Evolutionary conservation across 148 eudicot genomes (phyloP), one percentile per base, ranked within the genome.

Genomic region (Gaultheria prostrata): DNA sequence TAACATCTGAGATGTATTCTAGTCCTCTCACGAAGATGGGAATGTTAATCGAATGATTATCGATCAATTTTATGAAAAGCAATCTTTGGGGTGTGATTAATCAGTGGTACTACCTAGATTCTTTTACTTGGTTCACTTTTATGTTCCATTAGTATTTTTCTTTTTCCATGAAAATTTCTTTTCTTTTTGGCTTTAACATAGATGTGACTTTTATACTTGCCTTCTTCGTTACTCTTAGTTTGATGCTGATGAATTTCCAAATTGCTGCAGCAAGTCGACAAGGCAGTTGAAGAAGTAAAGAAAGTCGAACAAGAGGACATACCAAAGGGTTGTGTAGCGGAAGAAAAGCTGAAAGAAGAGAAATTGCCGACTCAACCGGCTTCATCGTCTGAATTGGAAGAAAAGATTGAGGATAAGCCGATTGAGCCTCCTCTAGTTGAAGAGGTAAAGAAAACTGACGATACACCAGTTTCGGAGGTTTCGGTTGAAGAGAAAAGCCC

Each of bases 181-280:
- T 43, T 24, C 24, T 67, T 80, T 69, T 15, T 21, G 24, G 20
- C 57, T 49, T 46, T 56, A 8, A 45, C 65, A n/a, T 1, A 20
- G 48, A 63, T 45, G 50, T 43, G 15, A 8, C 49, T 35, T 73
- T 46, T n/a, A 81, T 69, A n/a, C 63, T 81, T 13, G 8, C 28
- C 43, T 57, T 46, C 26, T 32, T 24, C 48, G 7, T 4, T 77
- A 59, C 76, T 78, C 51, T 78, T 61, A 14, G 46, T 48, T 81
- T 28, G 21, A 67, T 73, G 79, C 65, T 89, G 82, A 83, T 83
- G 43, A 71, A 4, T 74, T 72, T 78, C 32, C 70, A 33, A 28
- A 49, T 83, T 65, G 24, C 82, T 83, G 87, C 90, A 90, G 92
- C 79, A 84, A 85, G 89, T 80, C 45, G 90, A 89, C 71, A 86